These are phyloP conservation scores for Diutina neorugosa DNA, from an alignment of 1,139 yeast genomes.

Conservation along the genomic window DNA sequence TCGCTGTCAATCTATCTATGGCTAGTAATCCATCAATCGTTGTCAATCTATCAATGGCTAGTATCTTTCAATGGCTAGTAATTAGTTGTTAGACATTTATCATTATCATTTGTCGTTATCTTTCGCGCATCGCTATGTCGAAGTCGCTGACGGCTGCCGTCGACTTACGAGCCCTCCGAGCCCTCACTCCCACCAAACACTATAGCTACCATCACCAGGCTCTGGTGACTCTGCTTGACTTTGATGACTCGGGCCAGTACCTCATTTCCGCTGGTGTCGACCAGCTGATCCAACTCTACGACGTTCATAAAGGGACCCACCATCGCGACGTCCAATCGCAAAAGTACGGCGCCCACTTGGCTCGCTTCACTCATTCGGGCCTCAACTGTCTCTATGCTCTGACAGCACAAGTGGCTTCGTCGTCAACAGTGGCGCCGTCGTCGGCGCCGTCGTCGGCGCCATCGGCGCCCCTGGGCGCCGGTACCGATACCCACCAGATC, in stretches of 20 bases:
- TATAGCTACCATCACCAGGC: constrained; percentile 46
- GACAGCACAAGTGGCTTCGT: constrained; percentile 40
- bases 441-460: not conserved
- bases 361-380: constrained; percentile 65
- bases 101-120: too few relatives aligned
- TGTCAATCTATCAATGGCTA: too few relatives aligned
- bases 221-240: constrained; percentile 69
- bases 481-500: constrained; percentile 51
- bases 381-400: constrained; percentile 75
- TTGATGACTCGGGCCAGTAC: constrained; percentile 76
- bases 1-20: too few relatives aligned
- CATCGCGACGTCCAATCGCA: constrained; percentile 62
- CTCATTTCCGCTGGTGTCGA: constrained; percentile 71
- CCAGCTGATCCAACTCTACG: constrained; percentile 76
- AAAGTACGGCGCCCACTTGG: constrained; percentile 86
- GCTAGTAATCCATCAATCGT: too few relatives aligned
- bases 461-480: constrained; percentile 9
- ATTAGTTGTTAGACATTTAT: too few relatives aligned
- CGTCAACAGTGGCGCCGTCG: not conserved
- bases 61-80: too few relatives aligned
- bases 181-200: constrained; percentile 46
- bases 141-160: constrained; percentile 17
- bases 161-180: constrained; percentile 28
- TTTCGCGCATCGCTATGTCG: constrained; percentile 7
- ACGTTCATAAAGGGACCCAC: constrained; percentile 58